Evolutionary conservation across 2,329 filamentous ascomycete genomes (phyloP).

Genomic region (Lasiodiplodia citricola): DNA sequence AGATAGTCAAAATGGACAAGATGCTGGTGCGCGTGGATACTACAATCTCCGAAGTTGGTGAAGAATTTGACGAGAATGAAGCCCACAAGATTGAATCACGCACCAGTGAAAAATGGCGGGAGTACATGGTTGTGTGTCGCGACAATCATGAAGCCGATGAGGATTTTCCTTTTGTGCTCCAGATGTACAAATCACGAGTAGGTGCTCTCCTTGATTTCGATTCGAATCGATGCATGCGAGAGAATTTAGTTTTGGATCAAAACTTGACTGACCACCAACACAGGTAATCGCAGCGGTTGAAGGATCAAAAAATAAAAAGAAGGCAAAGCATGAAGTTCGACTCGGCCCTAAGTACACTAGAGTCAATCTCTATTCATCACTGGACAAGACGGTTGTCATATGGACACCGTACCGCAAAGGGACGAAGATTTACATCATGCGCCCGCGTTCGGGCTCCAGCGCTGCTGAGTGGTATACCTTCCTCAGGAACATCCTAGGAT

Average conservation of each 20-base stretch:
- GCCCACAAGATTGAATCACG: conserved; percentile 64
- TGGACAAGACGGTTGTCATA: conserved; percentile 71
- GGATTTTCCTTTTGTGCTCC: conserved; percentile 58
- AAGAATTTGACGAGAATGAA: conserved; percentile 68
- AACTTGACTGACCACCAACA: background rate
- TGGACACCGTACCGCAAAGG: conserved; percentile 62
- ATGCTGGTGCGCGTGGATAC: conserved; percentile 70
- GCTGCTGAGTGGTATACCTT: conserved; percentile 74
- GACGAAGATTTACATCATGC: conserved; percentile 67
- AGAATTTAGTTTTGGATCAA: background rate
- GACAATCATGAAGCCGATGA: conserved; percentile 57
- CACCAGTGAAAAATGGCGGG: conserved; percentile 68
- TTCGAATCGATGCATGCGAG: background rate
- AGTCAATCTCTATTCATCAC: conserved; percentile 68
- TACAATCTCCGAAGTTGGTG: conserved; percentile 57
- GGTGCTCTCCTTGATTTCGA: conserved; percentile 19
- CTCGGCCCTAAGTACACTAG: conserved; percentile 59
- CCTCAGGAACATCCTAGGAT: conserved; percentile 64
- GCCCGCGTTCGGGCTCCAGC: conserved; percentile 64
- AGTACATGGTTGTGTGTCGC: conserved; percentile 67
- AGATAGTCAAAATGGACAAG: conserved; percentile 70
- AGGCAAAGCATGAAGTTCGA: conserved; percentile 62
- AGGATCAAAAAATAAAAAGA: conserved; percentile 56
- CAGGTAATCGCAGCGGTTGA: conserved; percentile 66
- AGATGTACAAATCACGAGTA: conserved; percentile 65